Evolutionary conservation across 768 basidiomycete genomes (phyloP).

Genomic region (Tubosaeta brunneosetosa): DNA sequence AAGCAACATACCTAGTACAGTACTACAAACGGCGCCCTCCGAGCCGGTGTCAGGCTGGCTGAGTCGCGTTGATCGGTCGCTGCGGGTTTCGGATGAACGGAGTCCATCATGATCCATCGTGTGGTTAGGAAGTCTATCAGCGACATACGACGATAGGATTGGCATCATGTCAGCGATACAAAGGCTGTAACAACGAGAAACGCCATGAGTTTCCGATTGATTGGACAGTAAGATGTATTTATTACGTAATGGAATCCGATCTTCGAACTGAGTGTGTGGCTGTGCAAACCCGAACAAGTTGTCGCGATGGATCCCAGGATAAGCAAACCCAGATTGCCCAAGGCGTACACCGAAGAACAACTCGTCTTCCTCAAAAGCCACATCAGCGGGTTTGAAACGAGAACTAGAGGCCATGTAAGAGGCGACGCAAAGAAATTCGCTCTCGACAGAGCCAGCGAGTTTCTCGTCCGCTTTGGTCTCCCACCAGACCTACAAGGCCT

Average conservation of each 20-base stretch:
- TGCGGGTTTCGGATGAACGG: too few relatives aligned
- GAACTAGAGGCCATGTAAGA: conserved; percentile 54
- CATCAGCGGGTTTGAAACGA: conserved; percentile 51
- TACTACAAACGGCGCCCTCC: too few relatives aligned
- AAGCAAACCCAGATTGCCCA: conserved; percentile 61
- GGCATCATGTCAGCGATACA: too few relatives aligned
- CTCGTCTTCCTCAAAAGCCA: conserved; percentile 53
- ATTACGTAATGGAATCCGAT: conserved; percentile 20
- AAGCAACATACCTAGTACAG: too few relatives aligned
- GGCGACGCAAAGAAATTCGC: conserved; percentile 71
- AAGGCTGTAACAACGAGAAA: too few relatives aligned
- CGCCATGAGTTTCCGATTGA: too few relatives aligned
- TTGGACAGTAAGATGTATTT: neutral
- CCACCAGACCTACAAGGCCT: conserved; percentile 50
- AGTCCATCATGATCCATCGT: too few relatives aligned
- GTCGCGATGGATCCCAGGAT: conserved; percentile 51
- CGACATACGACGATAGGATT: too few relatives aligned
- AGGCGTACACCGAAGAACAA: conserved; percentile 62
- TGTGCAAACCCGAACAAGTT: conserved; percentile 10
- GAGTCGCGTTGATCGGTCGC: too few relatives aligned
- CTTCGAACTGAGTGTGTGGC: conserved; percentile 20
- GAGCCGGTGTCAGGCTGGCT: too few relatives aligned
- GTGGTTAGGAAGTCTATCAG: too few relatives aligned
- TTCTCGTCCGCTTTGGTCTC: conserved; percentile 54
- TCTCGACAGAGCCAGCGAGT: conserved; percentile 56